Conservation (phyloP, 2,329 filamentous ascomycete genomes). For the Neoscytalidium dimidiatum region DNA sequence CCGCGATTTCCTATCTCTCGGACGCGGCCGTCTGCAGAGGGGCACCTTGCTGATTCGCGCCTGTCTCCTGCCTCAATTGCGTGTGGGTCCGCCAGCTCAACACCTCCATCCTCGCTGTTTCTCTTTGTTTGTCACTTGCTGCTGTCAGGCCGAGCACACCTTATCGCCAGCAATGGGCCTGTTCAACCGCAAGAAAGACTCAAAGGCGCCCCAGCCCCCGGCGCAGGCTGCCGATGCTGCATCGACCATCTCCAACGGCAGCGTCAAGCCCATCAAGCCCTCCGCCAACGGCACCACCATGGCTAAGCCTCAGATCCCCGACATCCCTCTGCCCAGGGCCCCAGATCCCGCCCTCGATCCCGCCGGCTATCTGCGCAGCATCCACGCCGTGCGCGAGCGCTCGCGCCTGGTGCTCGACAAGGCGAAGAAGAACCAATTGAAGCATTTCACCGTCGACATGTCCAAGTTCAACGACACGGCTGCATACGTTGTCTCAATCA, state of each 20-base stretch:
- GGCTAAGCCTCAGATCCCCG: constrained; percentile 57
- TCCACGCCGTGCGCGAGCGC: constrained; percentile 83
- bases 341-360: constrained; percentile 88
- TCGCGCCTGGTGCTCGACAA: constrained; percentile 73
- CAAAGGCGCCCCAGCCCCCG: constrained; percentile 40
- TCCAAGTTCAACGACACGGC: constrained; percentile 81
- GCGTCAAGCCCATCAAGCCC: constrained; percentile 50
- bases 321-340: constrained; percentile 78
- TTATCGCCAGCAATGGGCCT: constrained; percentile 47
- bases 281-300: constrained; percentile 40
- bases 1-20: constrained; percentile 5
- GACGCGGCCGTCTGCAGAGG: constrained; percentile 15
- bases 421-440: constrained; percentile 73
- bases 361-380: constrained; percentile 85
- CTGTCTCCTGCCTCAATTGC: constrained; percentile 4
- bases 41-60: constrained; percentile 9
- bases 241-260: constrained; percentile 49
- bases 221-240: constrained; percentile 31
- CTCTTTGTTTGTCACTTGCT: constrained; percentile 18
- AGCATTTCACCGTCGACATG: constrained; percentile 88
- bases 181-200: constrained; percentile 52
- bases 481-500: constrained; percentile 85
- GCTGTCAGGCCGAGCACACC: constrained; percentile 13
- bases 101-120: constrained; percentile 7
- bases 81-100: constrained; percentile 15